Evolutionary conservation across 495 filamentous ascomycete genomes (phyloP).

Genomic region (Beverwykella pulmonaria): DNA sequence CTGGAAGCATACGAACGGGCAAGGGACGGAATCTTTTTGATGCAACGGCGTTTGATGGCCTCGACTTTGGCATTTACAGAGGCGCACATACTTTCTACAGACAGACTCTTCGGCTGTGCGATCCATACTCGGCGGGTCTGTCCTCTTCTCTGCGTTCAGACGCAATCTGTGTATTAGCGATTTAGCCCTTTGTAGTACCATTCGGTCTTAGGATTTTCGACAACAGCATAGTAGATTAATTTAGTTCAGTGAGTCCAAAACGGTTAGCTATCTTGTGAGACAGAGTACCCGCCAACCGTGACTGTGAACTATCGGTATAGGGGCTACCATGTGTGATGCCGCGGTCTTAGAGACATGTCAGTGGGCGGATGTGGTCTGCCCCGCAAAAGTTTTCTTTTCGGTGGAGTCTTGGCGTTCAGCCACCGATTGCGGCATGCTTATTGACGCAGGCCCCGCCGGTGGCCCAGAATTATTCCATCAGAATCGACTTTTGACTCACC

Average conservation of each 20-base stretch:
- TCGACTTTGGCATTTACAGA: slow-evolving; percentile 16
- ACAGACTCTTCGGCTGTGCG: neutral
- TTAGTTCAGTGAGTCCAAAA: no score
- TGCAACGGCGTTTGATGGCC: neutral
- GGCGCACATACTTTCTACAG: neutral
- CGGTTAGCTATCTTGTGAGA: no score
- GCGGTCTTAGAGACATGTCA: neutral
- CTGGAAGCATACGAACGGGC: neutral
- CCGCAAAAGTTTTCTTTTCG: neutral
- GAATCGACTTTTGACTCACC: neutral
- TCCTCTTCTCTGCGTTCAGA: slow-evolving; percentile 1
- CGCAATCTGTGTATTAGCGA: neutral
- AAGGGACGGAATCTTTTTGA: slow-evolving; percentile 1
- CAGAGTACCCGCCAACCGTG: neutral
- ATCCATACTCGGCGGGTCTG: neutral
- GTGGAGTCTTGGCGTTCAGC: neutral
- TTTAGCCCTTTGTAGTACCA: neutral
- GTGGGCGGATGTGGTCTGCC: neutral
- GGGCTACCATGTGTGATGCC: neutral
- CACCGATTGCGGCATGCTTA: slow-evolving; percentile 20
- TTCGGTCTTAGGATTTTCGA: neutral
- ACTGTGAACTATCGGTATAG: neutral
- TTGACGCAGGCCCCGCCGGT: slow-evolving; percentile 16
- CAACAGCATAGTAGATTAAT: no score
- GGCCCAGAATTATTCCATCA: slow-evolving; percentile 1